Evolutionary conservation across 2,329 filamentous ascomycete species (phyloP).

Genomic region (Eurotiales sp.): DNA sequence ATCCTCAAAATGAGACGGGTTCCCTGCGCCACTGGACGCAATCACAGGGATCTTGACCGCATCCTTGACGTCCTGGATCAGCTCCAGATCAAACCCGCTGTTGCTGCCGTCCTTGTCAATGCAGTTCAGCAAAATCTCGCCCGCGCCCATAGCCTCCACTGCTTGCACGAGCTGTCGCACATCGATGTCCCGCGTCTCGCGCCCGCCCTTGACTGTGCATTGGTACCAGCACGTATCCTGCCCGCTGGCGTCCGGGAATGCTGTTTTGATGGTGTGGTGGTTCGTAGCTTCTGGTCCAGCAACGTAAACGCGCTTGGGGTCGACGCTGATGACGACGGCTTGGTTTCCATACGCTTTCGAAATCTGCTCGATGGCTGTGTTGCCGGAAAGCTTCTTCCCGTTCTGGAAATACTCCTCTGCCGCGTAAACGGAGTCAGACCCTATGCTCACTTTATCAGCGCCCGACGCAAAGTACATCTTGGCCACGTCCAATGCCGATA

Average conservation of each 20-base stretch:
- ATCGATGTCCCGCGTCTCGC: conserved; percentile 90
- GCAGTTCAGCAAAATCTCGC: conserved; percentile 93
- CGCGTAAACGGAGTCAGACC: conserved; percentile 87
- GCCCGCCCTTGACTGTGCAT: conserved; percentile 92
- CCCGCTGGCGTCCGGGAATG: conserved; percentile 66
- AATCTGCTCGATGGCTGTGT: conserved; percentile 93
- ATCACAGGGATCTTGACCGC: conserved; percentile 90
- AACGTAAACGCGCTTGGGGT: conserved; percentile 89
- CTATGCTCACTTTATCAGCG: conserved; percentile 96
- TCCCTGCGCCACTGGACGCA: conserved; percentile 86
- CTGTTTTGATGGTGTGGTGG: conserved; percentile 72
- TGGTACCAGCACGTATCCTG: conserved; percentile 93
- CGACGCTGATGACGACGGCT: conserved; percentile 92
- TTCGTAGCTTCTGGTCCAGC: conserved; percentile 62
- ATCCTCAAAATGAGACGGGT: conserved; percentile 81
- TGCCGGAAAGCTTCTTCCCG: conserved; percentile 67
- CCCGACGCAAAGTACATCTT: conserved; percentile 97
- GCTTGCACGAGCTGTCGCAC: conserved; percentile 83
- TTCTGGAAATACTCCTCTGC: conserved; percentile 83
- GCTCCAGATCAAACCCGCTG: conserved; percentile 87
- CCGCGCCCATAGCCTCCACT: conserved; percentile 92
- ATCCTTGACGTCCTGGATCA: conserved; percentile 83
- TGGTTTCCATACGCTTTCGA: conserved; percentile 91
- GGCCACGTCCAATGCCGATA: conserved; percentile 89
- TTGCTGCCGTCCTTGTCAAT: conserved; percentile 97